Evolutionary conservation across 2,329 filamentous ascomycete species (phyloP), one percentile per base, ranked within the genome.

Genomic region (Chrysoporthe deuterocubensis): DNA sequence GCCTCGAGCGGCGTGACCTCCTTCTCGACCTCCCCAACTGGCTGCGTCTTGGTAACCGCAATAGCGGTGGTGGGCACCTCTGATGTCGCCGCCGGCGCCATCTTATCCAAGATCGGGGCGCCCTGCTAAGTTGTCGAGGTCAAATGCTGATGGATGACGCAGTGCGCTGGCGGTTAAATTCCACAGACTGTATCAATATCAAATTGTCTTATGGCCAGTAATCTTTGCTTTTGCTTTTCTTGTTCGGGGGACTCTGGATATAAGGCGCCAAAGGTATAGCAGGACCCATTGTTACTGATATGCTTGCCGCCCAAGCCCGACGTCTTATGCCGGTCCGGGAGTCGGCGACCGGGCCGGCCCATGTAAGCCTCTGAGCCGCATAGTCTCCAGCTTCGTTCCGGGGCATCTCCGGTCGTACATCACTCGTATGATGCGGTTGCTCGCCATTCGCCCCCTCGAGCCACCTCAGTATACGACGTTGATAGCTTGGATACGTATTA

Each of bases 1-100:
- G 75, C 74, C 57, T 72, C 68, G 18, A 74, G 67, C 2, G 75
- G 74, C 2, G 74, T 74, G 62, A 71, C 42, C 65, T 73, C 67
- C 43, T 71, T 67, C 16, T 66, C 68, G 42, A 64, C 67, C 54
- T 62, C 54, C 56, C 61, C 46, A 40, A 64, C 54, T 21, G 62
- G 58, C 46, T 68, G 62, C 32, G 62, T 32, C 50, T 68, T 69
- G 40, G 66, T 52, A 32, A 65, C 43, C 50, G 66, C 62, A 52
- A 65, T 43, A 37, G 52, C 52, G 34, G 59, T 14, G 50, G 64
- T 26, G 21, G 58, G 21, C 26, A 54, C n/a, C 61, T 65, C 62
- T 59, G 59, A 65, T 40, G 61, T 54, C 14, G 62, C 65, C 56
- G 66, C 40, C 44, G 68, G 68, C n/a, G 68, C 62, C 68, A 69